Evolutionary conservation across 2,329 filamentous ascomycete genomes (phyloP).

Genomic region (Fusarium oligoseptatum): DNA sequence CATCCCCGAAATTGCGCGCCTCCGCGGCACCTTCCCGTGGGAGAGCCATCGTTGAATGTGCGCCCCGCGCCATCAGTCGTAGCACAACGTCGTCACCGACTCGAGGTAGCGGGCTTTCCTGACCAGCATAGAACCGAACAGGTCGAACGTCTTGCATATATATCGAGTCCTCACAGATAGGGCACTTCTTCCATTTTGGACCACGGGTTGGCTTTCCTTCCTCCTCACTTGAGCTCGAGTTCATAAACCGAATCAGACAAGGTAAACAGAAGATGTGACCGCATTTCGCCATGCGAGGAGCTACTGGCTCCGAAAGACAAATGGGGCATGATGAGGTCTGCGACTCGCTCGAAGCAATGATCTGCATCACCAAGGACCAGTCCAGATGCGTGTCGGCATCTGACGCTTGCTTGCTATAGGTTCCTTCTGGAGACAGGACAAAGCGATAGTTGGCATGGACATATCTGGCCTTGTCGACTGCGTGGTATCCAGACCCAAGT

Average conservation of each 20-base stretch:
- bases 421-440: slow-evolving; percentile 85
- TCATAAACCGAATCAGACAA: slow-evolving; percentile 96
- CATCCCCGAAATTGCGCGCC: slow-evolving; percentile 75
- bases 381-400: slow-evolving; percentile 92
- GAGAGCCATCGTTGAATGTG: slow-evolving; percentile 86
- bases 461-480: slow-evolving; percentile 89
- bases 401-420: slow-evolving; percentile 83
- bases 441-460: slow-evolving; percentile 98
- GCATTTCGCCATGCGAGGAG: slow-evolving; percentile 95
- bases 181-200: slow-evolving; percentile 91
- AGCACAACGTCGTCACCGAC: slow-evolving; percentile 92
- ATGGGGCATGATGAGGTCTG: slow-evolving; percentile 93
- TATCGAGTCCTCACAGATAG: slow-evolving; percentile 94
- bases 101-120: slow-evolving; percentile 83
- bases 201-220: slow-evolving; percentile 76
- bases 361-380: slow-evolving; percentile 91
- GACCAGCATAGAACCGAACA: slow-evolving; percentile 90
- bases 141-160: slow-evolving; percentile 91
- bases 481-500: slow-evolving; percentile 88
- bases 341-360: slow-evolving; percentile 90
- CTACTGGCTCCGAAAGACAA: slow-evolving; percentile 91
- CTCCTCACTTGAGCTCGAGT: slow-evolving; percentile 80
- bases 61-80: slow-evolving; percentile 83
- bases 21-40: slow-evolving; percentile 84
- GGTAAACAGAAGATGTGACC: slow-evolving; percentile 97